Evolutionary conservation across 2,329 filamentous ascomycete species (phyloP), one percentile per base, ranked within the genome.

Genomic region (Penicillium oxalicum): DNA sequence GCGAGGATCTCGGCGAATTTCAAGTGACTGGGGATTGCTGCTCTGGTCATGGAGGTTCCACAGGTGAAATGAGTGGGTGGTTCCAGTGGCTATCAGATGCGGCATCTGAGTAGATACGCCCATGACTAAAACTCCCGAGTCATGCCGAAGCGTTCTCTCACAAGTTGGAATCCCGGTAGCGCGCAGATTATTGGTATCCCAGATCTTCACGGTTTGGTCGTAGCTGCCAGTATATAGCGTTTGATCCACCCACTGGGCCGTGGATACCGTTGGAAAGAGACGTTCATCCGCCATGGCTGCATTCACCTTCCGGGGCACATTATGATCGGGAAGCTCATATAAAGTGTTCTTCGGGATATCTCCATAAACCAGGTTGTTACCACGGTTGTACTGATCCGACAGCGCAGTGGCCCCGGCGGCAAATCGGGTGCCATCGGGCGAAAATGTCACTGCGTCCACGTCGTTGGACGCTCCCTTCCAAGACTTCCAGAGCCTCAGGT

Each of bases 381-480:
- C 68, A 35, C 76, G 68, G 49, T 84, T 84, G 58, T 84, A 84
- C 36, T 70, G 61, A 54, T 83, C 80, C 3, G 74, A 74, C 4
- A 80, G 74, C 28, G 79, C 76, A 5, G 79, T 75, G 4, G 79
- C 77, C 2, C 80, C 81, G 8, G 76, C 78, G 27, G 76, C 79
- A 56, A 83, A 84, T 3, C 57, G 66, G 2, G 71, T 70, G 2
- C 79, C 76, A 60, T 80, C 70, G 2, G 74, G 70, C 2, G 76
- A 74, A 81, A 81, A 84, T 11, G 78, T 74, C 3, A 82, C 63
- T 8, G 73, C 71, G 32, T 77, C 71, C 1, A 83, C 73, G 60
- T 83, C 81, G 25, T 77, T 76, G 0, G 80, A 83, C 0, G 79
- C 78, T 1, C 79, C 78, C 51, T 75, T 79, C 71, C 77, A 83